Evolutionary conservation across 331 rosid genomes (phyloP), one percentile per base, ranked within the genome.

Genomic region (Pyrus hybrid): DNA sequence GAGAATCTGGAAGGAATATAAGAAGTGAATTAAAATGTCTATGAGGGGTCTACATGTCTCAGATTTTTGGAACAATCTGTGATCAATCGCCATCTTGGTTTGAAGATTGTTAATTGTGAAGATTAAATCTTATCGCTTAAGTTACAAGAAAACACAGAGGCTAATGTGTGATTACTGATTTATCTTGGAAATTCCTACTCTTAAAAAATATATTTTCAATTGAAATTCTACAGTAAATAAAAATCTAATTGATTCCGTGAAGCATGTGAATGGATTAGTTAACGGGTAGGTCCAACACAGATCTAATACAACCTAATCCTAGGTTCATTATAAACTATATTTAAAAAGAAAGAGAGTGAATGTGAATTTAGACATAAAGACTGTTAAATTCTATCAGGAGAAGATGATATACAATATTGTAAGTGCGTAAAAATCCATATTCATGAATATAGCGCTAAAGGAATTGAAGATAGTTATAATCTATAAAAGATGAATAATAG

Each of bases 31-130:
- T 72, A 64, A 71, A 73, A 79, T 67, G 73, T 41, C 35, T 61
- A 32, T 30, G 73, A 6, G 80, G 87, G 91, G 82, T 84, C 91
- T 80, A 66, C 80, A 69, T 88, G 91, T 85, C 76, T 87, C 73
- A 65, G 71, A 77, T 79, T 83, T 51, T 80, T 62, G 71, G 87
- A 81, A 83, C 91, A 83, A 43, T 77, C 78, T 77, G 80, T 41
- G 47, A 41, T 91, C 88, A 68, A 81, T 80, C 85, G 75, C 72
- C 58, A 78, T 75, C 82, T 80, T 84, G 83, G 79, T 74, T 70
- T 65, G 62, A 64, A 62, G 79, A 77, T 68, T 28, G 66, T 75
- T 78, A 63, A 64, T 78, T 10, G 70, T 76, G 72, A 82, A 80
- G 77, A 76, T 71, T 74, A 72, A 81, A 87, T 86, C 88, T 83